These are phyloP conservation scores for Adansonia digitata DNA, from an alignment of 345 rosid species.

Conservation along the genomic window DNA sequence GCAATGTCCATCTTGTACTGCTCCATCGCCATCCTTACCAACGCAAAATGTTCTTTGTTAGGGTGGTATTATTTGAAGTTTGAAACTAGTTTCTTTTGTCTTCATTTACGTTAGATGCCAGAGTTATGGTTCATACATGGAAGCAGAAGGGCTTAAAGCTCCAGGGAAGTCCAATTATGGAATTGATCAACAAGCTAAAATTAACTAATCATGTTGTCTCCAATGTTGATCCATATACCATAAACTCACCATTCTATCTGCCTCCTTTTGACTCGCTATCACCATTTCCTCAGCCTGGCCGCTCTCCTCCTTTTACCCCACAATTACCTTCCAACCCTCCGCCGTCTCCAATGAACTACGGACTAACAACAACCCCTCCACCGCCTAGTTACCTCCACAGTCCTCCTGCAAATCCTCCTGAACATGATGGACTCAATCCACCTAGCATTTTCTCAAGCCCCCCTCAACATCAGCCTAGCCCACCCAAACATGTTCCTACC, in stretches of 20 bases:
- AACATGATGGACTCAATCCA: neutral
- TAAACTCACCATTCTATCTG: constrained; percentile 11
- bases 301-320: constrained; percentile 15
- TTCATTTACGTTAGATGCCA: constrained; percentile 27
- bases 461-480: constrained; percentile 11
- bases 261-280: constrained; percentile 26
- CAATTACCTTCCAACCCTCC: constrained; percentile 10
- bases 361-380: no score
- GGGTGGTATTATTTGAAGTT: no score
- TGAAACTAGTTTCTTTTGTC: neutral
- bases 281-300: constrained; percentile 18
- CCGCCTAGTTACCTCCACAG: neutral
- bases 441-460: constrained; percentile 14
- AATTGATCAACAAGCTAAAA: constrained; percentile 1
- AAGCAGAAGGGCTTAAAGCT: neutral
- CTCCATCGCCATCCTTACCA: no score
- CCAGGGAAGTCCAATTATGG: neutral
- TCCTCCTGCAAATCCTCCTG: constrained; percentile 1
- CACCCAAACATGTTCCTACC: neutral
- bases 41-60: no score
- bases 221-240: constrained; percentile 1
- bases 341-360: neutral
- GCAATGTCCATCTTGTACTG: no score
- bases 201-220: neutral
- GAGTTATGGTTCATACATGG: neutral